phyloP scores from a whole-genome alignment of 2,329 filamentous ascomycete genomes.

The Metarhizium brunneum region DNA sequence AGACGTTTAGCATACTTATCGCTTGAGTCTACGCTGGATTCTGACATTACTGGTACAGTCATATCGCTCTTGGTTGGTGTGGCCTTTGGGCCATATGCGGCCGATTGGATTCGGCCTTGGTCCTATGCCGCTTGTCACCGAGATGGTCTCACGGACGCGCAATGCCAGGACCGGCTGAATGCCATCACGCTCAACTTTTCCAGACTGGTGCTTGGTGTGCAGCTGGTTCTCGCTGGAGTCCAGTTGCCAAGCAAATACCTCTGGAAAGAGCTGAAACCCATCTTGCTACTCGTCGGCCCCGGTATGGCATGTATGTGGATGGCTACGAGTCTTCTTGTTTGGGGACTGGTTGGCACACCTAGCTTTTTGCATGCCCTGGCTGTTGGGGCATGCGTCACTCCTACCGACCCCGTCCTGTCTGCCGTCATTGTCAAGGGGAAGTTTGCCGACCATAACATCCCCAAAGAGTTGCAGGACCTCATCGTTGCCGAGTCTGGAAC shows the following conservation, averaged over 20 bases:
- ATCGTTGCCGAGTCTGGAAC: conserved; percentile 77
- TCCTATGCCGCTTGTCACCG: conserved; percentile 53
- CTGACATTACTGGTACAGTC: conserved; percentile 30
- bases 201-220: conserved; percentile 78
- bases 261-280: conserved; percentile 65
- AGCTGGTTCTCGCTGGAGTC: conserved; percentile 80
- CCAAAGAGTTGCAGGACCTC: conserved; percentile 69
- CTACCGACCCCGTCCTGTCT: conserved; percentile 79
- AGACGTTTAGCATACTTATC: too few relatives aligned
- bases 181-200: conserved; percentile 75
- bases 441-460: conserved; percentile 86
- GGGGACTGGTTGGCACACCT: conserved; percentile 62
- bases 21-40: neutral
- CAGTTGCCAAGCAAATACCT: conserved; percentile 81
- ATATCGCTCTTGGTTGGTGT: conserved; percentile 76
- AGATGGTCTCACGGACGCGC: conserved; percentile 9
- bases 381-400: conserved; percentile 80
- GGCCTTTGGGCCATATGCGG: conserved; percentile 66
- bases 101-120: conserved; percentile 65
- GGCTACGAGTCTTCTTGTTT: conserved; percentile 67
- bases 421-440: conserved; percentile 90
- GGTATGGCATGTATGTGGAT: conserved; percentile 87
- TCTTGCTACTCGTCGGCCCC: conserved; percentile 68
- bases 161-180: conserved; percentile 48
- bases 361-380: conserved; percentile 70